Evolutionary conservation across 2,329 filamentous ascomycete species (phyloP), one percentile per base, ranked within the genome.

Genomic region (Colletotrichum incanum): DNA sequence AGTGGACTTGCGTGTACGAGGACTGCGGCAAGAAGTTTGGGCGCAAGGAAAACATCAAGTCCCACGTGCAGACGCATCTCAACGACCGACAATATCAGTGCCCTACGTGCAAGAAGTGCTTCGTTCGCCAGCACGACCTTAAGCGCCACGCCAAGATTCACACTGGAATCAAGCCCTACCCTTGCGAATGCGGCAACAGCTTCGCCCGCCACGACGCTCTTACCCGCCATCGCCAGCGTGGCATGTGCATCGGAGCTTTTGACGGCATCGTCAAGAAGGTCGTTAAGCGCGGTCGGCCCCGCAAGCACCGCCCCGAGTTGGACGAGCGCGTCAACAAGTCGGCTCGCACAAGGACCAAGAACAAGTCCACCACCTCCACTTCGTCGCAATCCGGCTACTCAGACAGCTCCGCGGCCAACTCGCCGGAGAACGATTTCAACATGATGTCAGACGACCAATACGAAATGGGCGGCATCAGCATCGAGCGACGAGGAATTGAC

Each of bases 21-120:
- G 92, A 91, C 37, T 99, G 96, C 82, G 90, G 92, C 76, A 97
- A 98, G 82, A 90, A 92, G 65, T 98, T 99, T 80, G 96, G 95
- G n/a, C 91, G 96, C 76, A 97, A 98, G 82, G 96, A 99, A 82
- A 98, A 99, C 84, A 98, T 98, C 86, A 97, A 98, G 81, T 97
- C 95, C 0, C 96, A 99, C 81, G 94, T 99, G 18, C 96, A 99
- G 83, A 99, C 96, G 4, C 96, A 99, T 83, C 92, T 99, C 75
- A 96, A 97, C 78, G 96, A 99, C 81, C 90, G 96, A 59, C 96
- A 98, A 80, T 99, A 94, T 84, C 93, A 94, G 82, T 99, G 96
- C 83, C 95, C 96, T 56, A 92, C 93, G 67, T 99, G 96, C 85
- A 89, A 93, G 64, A 98, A 98, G 84, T 96, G 95, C 84, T 99